Evolutionary conservation across 306 rosid genomes (phyloP), one percentile per base, ranked within the genome.

Genomic region (Pyrus bretschneideri): DNA sequence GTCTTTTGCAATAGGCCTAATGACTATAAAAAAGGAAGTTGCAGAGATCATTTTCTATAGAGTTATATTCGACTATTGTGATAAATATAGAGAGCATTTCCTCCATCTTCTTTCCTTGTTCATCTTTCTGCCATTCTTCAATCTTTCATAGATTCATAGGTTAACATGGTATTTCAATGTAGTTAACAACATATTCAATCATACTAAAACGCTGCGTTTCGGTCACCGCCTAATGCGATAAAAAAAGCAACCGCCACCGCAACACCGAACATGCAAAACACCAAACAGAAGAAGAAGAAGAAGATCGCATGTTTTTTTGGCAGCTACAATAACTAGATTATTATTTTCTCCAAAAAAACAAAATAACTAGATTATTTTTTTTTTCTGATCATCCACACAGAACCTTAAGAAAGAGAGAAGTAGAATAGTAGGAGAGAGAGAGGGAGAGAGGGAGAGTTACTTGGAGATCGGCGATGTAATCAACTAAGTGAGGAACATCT

Each of bases 401-500:
- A 14, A 1, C 19, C 54, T 49, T 49, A 49, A 17, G 8, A 49
- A 49, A 14, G 7, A 49, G 19, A 49, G 12, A 57, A 57, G 61
- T 57, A 57, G 61, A 40, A 40, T 8, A 68, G 22, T 4, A 5
- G 2, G 54, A 35, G 57, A 52, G 9, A 15, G 4, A 30, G 31
- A 30, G 31, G 31, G 30, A 72, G 76, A 35, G 27, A 58, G 25
- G 1, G 40, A 35, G 8, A 35, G 8, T 40, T 77, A 89, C 93
- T 40, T 84, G 83, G 58, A 83, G 88, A 42, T 72, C 59, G 22
- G 89, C 62, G 67, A 85, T 42, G 83, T 87, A 87, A 70, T 89
- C 93, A n/a, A 84, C 65, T 6, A 89, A 35, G 77, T 85, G 93
- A 33, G 91, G 93, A 52, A 89, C 91, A 57, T 89, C 93, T 82